phyloP scores from a whole-genome alignment of 2,329 filamentous ascomycete genomes.

The Colletotrichum tropicicola region DNA sequence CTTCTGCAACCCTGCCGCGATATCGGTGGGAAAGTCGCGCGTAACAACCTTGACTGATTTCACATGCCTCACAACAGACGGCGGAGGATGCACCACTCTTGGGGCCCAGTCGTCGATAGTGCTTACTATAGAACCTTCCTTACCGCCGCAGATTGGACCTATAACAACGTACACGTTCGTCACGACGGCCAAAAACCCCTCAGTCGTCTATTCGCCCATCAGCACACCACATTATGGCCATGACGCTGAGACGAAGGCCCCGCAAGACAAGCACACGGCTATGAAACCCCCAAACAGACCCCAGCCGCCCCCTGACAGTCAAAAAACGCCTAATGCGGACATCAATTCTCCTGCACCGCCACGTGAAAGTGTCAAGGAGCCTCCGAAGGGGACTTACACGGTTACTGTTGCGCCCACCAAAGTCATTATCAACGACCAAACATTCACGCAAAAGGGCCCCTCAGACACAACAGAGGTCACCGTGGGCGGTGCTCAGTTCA shows the following conservation, averaged over 20 bases:
- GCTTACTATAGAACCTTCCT: slow-evolving; percentile 16
- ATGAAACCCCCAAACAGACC: not conserved
- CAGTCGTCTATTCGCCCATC: slow-evolving; percentile 48
- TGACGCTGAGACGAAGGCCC: slow-evolving; percentile 15
- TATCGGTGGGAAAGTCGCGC: not conserved
- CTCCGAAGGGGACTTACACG: slow-evolving; percentile 39
- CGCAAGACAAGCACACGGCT: slow-evolving; percentile 4
- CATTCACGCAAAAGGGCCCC: slow-evolving; percentile 48
- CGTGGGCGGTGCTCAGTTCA: slow-evolving; percentile 52
- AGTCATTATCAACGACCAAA: slow-evolving; percentile 58
- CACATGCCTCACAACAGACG: not conserved
- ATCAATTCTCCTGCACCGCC: not conserved
- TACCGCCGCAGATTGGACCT: slow-evolving; percentile 21
- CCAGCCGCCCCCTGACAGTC: not conserved
- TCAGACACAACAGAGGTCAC: slow-evolving; percentile 51
- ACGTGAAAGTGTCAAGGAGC: slow-evolving; percentile 6
- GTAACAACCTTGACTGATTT: not conserved
- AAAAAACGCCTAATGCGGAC: no score
- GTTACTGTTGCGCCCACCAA: slow-evolving; percentile 53
- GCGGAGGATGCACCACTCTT: not conserved
- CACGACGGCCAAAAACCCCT: slow-evolving; percentile 65
- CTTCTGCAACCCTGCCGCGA: not conserved
- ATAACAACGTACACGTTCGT: slow-evolving; percentile 51
- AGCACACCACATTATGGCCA: slow-evolving; percentile 28
- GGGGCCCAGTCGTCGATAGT: not conserved